Percentiles rank a stretch among this genome's conserved stretches.
These are phyloP conservation scores for Fallopia convolvulus DNA, from an alignment of 148 eudicot genomes.

Conservation along the genomic window DNA sequence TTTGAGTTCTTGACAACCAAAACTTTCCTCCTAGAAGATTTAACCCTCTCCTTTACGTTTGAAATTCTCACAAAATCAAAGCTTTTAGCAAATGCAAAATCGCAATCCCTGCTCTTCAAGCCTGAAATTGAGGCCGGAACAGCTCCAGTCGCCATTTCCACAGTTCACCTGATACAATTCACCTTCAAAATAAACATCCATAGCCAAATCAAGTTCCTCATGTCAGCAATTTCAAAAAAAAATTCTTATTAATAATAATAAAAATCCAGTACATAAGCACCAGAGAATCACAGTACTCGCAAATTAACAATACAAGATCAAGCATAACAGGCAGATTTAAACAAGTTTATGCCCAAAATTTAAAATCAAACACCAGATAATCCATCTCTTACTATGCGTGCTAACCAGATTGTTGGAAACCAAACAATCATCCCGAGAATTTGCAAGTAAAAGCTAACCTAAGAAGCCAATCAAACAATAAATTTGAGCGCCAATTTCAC, in stretches of 20 bases:
- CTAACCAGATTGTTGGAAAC: constrained; percentile 1
- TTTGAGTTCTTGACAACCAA: constrained; percentile 55
- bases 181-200: constrained; percentile 24
- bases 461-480: not conserved
- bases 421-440: not conserved
- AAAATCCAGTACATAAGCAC: not conserved
- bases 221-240: constrained; percentile 1
- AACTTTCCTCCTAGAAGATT: constrained; percentile 38
- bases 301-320: not conserved
- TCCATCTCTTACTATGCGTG: not conserved
- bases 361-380: no score
- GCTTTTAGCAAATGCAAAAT: constrained; percentile 45
- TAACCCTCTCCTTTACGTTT: constrained; percentile 34
- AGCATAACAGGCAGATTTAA: not conserved
- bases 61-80: constrained; percentile 62
- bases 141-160: constrained; percentile 70
- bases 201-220: not conserved
- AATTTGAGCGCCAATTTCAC: constrained; percentile 3
- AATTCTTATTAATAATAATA: no score
- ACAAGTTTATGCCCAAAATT: not conserved
- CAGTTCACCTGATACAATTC: constrained; percentile 13
- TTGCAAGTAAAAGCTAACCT: not conserved
- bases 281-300: not conserved
- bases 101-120: constrained; percentile 49
- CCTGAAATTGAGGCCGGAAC: constrained; percentile 59